Percentiles rank a stretch among this genome's conserved stretches.
Evolutionary conservation across 2,329 filamentous ascomycete genomes (phyloP).

Genomic region (Paraphaeosphaeria sporulosa): DNA sequence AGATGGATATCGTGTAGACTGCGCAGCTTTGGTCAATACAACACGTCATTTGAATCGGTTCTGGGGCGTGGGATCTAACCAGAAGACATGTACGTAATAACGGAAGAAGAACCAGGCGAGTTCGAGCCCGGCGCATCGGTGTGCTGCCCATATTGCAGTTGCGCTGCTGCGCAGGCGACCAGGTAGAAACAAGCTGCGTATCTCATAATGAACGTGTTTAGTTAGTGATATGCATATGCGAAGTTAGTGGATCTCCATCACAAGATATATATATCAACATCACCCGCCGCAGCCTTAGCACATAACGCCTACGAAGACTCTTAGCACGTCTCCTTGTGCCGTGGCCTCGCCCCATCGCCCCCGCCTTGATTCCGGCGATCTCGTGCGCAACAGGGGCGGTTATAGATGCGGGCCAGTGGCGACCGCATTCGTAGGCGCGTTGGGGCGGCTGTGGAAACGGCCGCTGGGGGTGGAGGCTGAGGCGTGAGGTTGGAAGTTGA

Average conservation of each 20-base stretch:
- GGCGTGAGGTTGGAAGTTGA: neutral
- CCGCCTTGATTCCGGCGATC: conserved; percentile 6
- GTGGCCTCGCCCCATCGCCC: conserved; percentile 5
- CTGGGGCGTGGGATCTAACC: neutral
- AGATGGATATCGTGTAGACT: conserved; percentile 13
- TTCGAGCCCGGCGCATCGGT: neutral
- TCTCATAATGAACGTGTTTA: conserved; percentile 4
- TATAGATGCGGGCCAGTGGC: neutral
- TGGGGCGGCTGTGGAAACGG: conserved; percentile 4
- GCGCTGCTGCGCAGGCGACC: conserved; percentile 3
- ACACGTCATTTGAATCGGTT: no score
- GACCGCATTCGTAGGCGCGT: neutral
- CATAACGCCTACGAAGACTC: neutral
- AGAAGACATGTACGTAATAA: conserved; percentile 4
- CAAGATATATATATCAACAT: neutral
- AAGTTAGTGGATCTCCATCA: neutral
- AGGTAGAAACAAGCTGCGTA: conserved; percentile 1
- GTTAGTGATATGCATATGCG: neutral
- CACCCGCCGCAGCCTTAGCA: neutral
- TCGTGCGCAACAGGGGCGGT: conserved; percentile 10
- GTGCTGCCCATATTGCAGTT: conserved; percentile 8
- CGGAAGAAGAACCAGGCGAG: conserved; percentile 8
- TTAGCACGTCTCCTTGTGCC: conserved; percentile 6
- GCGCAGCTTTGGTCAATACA: no score
- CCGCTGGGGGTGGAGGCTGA: neutral